phyloP scores from a whole-genome alignment of 805 yeast species.

The Vanderwaltozyma tropicalis region DNA sequence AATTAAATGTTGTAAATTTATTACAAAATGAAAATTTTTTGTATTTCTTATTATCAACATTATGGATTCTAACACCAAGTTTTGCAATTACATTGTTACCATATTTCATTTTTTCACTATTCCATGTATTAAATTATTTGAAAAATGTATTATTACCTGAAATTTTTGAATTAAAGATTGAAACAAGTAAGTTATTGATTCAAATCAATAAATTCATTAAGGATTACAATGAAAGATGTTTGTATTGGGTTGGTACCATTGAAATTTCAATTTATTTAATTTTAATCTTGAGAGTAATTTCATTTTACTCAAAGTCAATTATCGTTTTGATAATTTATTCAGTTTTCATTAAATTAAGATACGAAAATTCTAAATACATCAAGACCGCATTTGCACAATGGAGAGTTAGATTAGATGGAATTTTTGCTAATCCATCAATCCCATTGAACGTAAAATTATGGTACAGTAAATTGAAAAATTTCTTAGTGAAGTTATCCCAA shows the following conservation, averaged over 20 bases:
- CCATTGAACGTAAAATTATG: slow-evolving; percentile 38
- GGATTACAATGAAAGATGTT: slow-evolving; percentile 46
- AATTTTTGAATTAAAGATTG: slow-evolving; percentile 23
- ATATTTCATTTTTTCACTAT: slow-evolving; percentile 63
- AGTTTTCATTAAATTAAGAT: slow-evolving; percentile 65
- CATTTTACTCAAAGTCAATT: slow-evolving; percentile 58
- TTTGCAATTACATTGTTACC: slow-evolving; percentile 58
- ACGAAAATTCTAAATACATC: slow-evolving; percentile 63
- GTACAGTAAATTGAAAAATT: slow-evolving; percentile 34
- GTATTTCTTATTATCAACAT: slow-evolving; percentile 49
- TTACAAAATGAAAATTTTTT: slow-evolving; percentile 61
- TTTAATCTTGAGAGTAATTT: slow-evolving; percentile 41
- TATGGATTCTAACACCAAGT: slow-evolving; percentile 49
- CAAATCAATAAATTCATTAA: slow-evolving; percentile 36
- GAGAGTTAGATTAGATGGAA: slow-evolving; percentile 57
- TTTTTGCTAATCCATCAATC: slow-evolving; percentile 42
- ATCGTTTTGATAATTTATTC: slow-evolving; percentile 43
- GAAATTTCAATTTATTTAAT: slow-evolving; percentile 39
- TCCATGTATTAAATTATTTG: slow-evolving; percentile 69
- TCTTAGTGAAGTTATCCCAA: slow-evolving; percentile 2
- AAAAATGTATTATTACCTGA: slow-evolving; percentile 60
- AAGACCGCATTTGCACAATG: slow-evolving; percentile 55
- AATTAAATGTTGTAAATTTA: slow-evolving; percentile 13
- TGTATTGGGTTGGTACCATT: slow-evolving; percentile 48
- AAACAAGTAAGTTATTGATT: slow-evolving; percentile 22